These are phyloP conservation scores for Dioscorea dumetorum DNA, from an alignment of 106 monocot genomes.

Conservation along the genomic window DNA sequence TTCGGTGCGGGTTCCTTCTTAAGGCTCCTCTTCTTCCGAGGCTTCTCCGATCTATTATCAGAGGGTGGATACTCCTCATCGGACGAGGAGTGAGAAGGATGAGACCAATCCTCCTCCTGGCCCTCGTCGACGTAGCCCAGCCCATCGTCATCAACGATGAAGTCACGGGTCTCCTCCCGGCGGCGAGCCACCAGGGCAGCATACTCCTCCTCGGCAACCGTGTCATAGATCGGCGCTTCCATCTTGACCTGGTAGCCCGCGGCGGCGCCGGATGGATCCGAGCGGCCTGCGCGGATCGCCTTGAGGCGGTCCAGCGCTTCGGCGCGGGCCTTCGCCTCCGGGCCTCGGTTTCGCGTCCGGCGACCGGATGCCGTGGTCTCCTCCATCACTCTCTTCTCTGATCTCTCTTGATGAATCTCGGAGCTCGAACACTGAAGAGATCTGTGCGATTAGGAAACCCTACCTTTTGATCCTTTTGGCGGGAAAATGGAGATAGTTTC, in stretches of 20 bases:
- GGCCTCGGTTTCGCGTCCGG: constrained; percentile 35
- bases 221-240: constrained; percentile 88
- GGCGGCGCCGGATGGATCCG: constrained; percentile 11
- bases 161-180: constrained; percentile 49
- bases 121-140: constrained; percentile 92
- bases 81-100: constrained; percentile 34
- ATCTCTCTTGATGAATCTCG: background rate
- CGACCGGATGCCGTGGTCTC: constrained; percentile 21
- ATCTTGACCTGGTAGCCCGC: constrained; percentile 50
- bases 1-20: constrained; percentile 22
- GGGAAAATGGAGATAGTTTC: background rate
- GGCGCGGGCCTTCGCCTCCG: constrained; percentile 33
- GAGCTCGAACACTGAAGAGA: too few species aligned
- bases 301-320: constrained; percentile 76
- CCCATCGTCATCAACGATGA: constrained; percentile 89
- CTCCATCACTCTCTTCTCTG: background rate
- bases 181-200: constrained; percentile 66
- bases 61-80: constrained; percentile 27
- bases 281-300: constrained; percentile 39
- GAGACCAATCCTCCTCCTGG: constrained; percentile 91
- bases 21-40: constrained; percentile 23
- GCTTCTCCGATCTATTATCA: constrained; percentile 12
- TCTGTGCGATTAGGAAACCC: too few species aligned
- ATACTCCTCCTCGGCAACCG: constrained; percentile 79
- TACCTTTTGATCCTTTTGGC: background rate